Base-by-base conservation (phyloP, 257 asterid species). In the Datura wrightii region DNA sequence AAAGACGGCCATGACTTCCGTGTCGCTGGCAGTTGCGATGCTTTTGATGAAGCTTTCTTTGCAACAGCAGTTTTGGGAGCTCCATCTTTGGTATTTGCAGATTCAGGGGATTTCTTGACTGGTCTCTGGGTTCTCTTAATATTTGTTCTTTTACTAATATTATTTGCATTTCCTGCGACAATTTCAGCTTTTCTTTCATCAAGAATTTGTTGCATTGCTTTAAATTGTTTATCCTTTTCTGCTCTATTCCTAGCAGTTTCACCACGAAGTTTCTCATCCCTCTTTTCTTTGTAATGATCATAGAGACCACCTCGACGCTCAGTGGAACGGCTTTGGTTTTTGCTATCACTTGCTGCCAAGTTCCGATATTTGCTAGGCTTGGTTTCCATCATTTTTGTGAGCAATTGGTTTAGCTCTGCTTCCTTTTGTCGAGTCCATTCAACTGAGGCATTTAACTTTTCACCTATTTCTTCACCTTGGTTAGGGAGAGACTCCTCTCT, bases 371-470 rank as follows among this genome's bases (percentile, higher is more conserved):
- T 92, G 46, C 85, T 91, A 50, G 98, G 95, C 89, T 92, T 95
- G 10, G 96, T 93, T 87, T 97, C 98, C 94, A 91, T 92, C 99
- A 97, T 97, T 91, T 93, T 94, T 88, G 86, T 91, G 72, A 97
- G 88, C 89, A 95, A 87, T 88, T 97, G 97, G 80, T 94, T 91
- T 54, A 95, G 89, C 87, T 97, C 99, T 83, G 95, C 98, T 91
- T 97, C 99, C 89, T 93, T 95, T 88, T 93, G 95, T 44, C 93
- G 94, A 88, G 91, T 90, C 99, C 99, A 97, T 89, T 95, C 98
- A 53, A 94, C 95, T 31, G 98, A 94, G 82, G 88, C 85, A 84
- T 83, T 87, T 87, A 87, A 42, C 76, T 87, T 91, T 85, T 92
- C 94, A 85, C 82, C 76, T 82, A 62, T 87, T 37, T 86, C 94